phyloP scores from a whole-genome alignment of 2,329 filamentous ascomycete genomes.

The Magnaporthales sp. region DNA sequence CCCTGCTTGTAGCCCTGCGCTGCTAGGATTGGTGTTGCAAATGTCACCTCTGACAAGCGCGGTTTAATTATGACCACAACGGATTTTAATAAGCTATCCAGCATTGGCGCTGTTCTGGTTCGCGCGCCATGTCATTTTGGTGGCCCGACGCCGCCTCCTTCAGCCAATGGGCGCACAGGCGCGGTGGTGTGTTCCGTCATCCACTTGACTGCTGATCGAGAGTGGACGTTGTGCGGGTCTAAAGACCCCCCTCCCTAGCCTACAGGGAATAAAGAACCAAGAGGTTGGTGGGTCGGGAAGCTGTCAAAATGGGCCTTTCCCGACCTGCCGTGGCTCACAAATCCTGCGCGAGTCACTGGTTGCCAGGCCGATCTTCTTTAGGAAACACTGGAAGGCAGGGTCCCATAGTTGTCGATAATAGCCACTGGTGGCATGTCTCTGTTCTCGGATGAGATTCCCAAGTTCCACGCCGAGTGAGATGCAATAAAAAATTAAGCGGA shows the following conservation, averaged over 20 bases:
- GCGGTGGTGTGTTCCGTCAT: not conserved
- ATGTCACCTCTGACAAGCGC: constrained; percentile 2
- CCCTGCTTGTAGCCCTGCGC: not conserved
- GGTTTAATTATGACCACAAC: constrained; percentile 3
- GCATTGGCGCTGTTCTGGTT: constrained; percentile 1
- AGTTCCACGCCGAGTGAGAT: not conserved
- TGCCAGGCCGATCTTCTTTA: not conserved
- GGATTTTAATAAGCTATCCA: constrained; percentile 5
- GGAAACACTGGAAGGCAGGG: not conserved
- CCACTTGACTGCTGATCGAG: constrained; percentile 1
- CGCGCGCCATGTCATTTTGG: not conserved
- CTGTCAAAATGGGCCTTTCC: not conserved
- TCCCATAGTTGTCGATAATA: not conserved
- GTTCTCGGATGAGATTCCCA: not conserved
- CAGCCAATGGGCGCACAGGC: not conserved
- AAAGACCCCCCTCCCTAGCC: not conserved
- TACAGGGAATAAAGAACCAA: not conserved
- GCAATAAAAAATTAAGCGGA: not conserved
- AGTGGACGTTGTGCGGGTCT: not conserved
- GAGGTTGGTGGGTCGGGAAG: not conserved
- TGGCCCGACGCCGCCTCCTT: not conserved
- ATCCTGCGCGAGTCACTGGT: not conserved
- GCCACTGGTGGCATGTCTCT: not conserved
- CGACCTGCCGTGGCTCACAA: not conserved
- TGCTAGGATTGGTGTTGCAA: not conserved